Conservation (phyloP, 2,329 filamentous ascomycete genomes). For the Colletotrichum navitas region DNA sequence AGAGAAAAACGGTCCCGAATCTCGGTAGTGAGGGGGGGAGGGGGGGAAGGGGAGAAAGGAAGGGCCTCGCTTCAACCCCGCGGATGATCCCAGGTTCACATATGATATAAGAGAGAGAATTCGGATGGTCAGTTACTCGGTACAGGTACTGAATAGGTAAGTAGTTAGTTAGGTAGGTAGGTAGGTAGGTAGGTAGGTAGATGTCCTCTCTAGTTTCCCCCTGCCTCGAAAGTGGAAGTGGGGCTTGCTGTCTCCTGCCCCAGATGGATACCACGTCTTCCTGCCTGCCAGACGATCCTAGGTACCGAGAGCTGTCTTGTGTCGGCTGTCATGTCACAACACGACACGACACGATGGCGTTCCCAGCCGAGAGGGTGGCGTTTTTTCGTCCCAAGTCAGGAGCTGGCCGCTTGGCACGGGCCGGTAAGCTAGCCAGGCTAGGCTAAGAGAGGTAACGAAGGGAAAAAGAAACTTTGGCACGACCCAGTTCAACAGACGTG, state of each 20-base stretch:
- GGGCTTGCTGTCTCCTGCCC: background rate
- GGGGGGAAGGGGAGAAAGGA: conserved; percentile 11
- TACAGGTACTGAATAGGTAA: no score
- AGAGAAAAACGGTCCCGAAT: background rate
- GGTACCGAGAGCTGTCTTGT: conserved; percentile 30
- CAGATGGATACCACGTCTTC: conserved; percentile 3
- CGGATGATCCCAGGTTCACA: conserved; percentile 29
- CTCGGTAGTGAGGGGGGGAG: background rate
- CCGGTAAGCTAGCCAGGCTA: background rate
- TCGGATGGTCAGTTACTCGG: background rate
- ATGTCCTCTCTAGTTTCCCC: no score
- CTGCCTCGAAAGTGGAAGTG: background rate
- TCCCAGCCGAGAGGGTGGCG: background rate
- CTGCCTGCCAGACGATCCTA: background rate
- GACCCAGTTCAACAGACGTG: background rate
- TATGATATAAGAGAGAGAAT: conserved; percentile 25
- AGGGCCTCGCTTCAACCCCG: conserved; percentile 27
- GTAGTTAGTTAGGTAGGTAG: no score
- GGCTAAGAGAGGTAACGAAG: conserved; percentile 1
- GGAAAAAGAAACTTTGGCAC: conserved; percentile 17
- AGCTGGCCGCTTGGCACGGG: conserved; percentile 2
- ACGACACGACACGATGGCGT: conserved; percentile 26
- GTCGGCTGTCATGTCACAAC: conserved; percentile 22
- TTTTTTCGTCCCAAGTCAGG: conserved; percentile 27
- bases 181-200: no score